Evolutionary conservation across 208 protist genomes (phyloP).

Genomic region (Angomonas ambiguus): DNA sequence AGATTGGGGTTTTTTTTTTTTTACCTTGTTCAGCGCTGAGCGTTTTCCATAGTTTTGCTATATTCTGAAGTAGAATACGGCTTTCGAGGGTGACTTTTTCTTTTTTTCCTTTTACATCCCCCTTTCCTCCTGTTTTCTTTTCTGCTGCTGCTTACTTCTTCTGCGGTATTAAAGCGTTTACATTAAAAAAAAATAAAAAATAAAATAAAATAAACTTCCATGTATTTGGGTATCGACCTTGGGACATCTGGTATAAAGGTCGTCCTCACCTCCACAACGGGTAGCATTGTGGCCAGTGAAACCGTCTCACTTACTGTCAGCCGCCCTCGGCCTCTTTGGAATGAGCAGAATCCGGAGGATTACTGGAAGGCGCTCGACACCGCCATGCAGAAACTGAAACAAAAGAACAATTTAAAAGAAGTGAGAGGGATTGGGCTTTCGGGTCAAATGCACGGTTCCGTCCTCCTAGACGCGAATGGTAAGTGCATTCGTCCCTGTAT

Average conservation of each 20-base stretch:
- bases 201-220: neutral
- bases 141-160: neutral
- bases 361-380: conserved; percentile 62
- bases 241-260: conserved; percentile 74
- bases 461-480: conserved; percentile 50
- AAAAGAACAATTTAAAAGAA: conserved; percentile 41
- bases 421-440: conserved; percentile 61
- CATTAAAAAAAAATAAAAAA: too few relatives aligned
- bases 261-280: conserved; percentile 46
- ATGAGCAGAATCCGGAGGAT: conserved; percentile 55
- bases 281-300: conserved; percentile 54
- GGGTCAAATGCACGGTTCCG: conserved; percentile 70
- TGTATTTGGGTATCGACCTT: conserved; percentile 74
- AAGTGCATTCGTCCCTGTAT: conserved; percentile 72
- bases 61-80: too few relatives aligned
- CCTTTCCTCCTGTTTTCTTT: too few relatives aligned
- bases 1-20: conserved; percentile 5
- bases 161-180: too few relatives aligned
- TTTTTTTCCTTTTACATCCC: conserved; percentile 10
- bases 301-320: conserved; percentile 37
- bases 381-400: conserved; percentile 44
- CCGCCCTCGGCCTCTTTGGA: conserved; percentile 64
- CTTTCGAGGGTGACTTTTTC: too few relatives aligned
- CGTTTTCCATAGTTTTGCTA: neutral
- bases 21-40: too few relatives aligned